These are phyloP conservation scores for Serendipita indica DNA, from an alignment of 768 basidiomycete genomes.

Conservation along the genomic window DNA sequence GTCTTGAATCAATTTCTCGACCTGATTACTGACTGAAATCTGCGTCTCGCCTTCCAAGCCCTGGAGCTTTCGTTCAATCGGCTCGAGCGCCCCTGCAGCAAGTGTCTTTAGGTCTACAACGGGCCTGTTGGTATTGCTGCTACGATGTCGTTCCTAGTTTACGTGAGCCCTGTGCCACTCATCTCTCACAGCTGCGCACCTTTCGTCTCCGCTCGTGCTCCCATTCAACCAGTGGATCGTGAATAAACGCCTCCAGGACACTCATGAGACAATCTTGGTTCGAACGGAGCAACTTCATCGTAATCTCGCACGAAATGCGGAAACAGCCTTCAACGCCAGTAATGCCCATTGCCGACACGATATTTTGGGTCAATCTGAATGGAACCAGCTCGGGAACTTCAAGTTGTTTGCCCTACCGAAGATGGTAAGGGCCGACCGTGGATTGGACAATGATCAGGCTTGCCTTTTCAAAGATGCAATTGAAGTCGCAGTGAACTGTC, in stretches of 20 bases:
- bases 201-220: constrained; percentile 63
- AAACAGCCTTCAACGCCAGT: constrained; percentile 89
- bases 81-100: constrained; percentile 60
- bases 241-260: constrained; percentile 90
- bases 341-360: constrained; percentile 84
- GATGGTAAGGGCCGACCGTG: background rate
- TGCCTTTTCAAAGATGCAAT: constrained; percentile 94
- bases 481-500: constrained; percentile 92
- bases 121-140: constrained; percentile 28
- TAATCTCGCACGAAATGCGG: constrained; percentile 81
- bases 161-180: constrained; percentile 8
- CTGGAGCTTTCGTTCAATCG: constrained; percentile 67
- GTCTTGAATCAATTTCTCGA: constrained; percentile 82
- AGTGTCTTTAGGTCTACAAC: constrained; percentile 48
- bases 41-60: constrained; percentile 37
- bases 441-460: constrained; percentile 10
- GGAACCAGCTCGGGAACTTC: constrained; percentile 87
- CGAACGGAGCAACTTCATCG: constrained; percentile 69
- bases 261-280: constrained; percentile 91
- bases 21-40: constrained; percentile 68
- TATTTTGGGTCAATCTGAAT: constrained; percentile 85
- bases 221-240: constrained; percentile 96
- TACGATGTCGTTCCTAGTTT: constrained; percentile 24
- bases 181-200: constrained; percentile 23
- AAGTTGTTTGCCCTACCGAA: constrained; percentile 51